Evolutionary conservation across 2,329 filamentous ascomycete genomes (phyloP), one percentile per base, ranked within the genome.

Genomic region (Pyrenochaeta sp.): DNA sequence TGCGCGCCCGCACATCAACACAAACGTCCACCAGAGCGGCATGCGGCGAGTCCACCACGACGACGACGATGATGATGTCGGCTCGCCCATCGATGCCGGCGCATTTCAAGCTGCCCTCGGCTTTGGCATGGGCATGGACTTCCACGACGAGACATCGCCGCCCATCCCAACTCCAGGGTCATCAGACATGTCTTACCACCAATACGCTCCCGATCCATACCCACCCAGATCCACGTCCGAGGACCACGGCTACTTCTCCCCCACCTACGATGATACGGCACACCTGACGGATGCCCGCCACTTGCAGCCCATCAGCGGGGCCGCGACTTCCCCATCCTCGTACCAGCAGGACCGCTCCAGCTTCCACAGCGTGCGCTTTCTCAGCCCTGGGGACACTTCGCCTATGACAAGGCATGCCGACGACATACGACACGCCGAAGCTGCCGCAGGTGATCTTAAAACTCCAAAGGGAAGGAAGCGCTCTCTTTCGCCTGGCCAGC

Each of bases 371-470:
- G 79, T 85, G 39, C 79, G 79, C 35, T 86, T 86, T 60, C 72
- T 81, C 37, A 76, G 76, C 14, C 75, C 78, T 7, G 77, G 77
- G 15, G 73, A 74, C 15, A 64, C 68, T 31, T 73, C 76, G 36
- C 72, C 76, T 27, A 75, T 69, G n/a, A 78, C 82, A 17, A 79
- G 81, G 49, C 75, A 87, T 30, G 85, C 85, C n/a, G 86, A 89
- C 71, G 83, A 89, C 69, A 74, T 87, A 43, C 78, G 76, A 6
- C 77, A 82, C 52, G 68, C 88, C 41, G 90, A 94, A 74, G 81
- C 82, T 42, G 69, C 66, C 17, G 59, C 60, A 21, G 58, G 53
- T 32, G 60, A 62, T 45, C 60, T 68, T 31, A 64, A 69, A 32
- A 63, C 68, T 14, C 69, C 73, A 4, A 58, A 58, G 42, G 68